Evolutionary conservation across 2,329 filamentous ascomycete species (phyloP), one percentile per base, ranked within the genome.

Genomic region (Colletotrichum eremochloae): DNA sequence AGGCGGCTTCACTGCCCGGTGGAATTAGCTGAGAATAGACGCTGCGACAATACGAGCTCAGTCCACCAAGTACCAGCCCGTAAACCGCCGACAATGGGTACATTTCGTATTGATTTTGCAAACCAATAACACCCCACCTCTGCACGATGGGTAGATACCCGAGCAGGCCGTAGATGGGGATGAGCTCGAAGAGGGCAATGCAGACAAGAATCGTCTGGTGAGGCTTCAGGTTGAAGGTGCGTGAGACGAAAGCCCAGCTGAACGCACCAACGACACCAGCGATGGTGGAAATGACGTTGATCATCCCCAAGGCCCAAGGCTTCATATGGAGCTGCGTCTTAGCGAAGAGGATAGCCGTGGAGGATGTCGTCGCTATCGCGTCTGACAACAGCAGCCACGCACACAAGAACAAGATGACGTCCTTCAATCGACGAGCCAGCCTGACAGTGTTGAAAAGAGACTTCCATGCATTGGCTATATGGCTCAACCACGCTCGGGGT

Each of bases 41-140:
- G 73, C 94, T 95, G 53, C 96, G 92, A 79, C 96, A 98, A 82
- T 98, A 98, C 33, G 93, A 93, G 70, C 93, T 94, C 52, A 99
- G 84, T 0, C 96, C 96, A n/a, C 96, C 96, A 40, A 98, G 90
- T 2, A 98, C 95, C 62, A 99, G 90, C 0, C 96, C 96, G 81
- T 98, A 98, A 15, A 98, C 90, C 3, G 93, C 93, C 0, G 94
- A 95, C 1, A 99, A 84, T 0, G 94, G 94, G 77, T 96, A 98
- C 94, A 99, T 98, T 77, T 99, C 96, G 94, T 95, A 97, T 3
- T 94, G 92, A 79, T 96, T 92, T 81, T 97, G 95, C n/a, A 99
- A 86, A 1, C 96, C 96, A 52, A 95, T 84, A 6, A 94, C 90
- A 0, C 94, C 95, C 81, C 93, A 90, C 9, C 86, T 84, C 76